phyloP scores from a whole-genome alignment of 306 rosid genomes.

The Rosa persica region DNA sequence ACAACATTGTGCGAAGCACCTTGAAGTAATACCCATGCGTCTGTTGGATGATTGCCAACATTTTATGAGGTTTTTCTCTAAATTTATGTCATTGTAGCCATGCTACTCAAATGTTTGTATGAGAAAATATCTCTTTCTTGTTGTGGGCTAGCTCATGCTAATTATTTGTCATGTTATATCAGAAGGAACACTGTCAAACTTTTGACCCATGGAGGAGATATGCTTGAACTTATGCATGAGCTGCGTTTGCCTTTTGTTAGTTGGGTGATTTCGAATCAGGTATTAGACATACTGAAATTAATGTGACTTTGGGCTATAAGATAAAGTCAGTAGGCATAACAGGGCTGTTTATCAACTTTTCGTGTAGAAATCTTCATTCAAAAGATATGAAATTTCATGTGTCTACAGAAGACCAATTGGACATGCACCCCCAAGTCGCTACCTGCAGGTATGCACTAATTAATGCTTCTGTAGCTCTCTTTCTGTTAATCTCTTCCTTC shows the following conservation, averaged over 20 bases:
- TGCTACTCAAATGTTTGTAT: slow-evolving; percentile 14
- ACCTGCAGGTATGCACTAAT: slow-evolving; percentile 71
- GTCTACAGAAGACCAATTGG: slow-evolving; percentile 93
- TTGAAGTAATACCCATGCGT: slow-evolving; percentile 66
- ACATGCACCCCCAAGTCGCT: slow-evolving; percentile 87
- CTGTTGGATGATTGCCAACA: slow-evolving; percentile 73
- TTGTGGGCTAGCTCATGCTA: slow-evolving; percentile 26
- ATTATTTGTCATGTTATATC: slow-evolving; percentile 30
- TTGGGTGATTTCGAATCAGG: slow-evolving; percentile 83
- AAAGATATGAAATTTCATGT: slow-evolving; percentile 74
- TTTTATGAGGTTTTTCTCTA: slow-evolving; percentile 62
- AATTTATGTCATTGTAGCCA: slow-evolving; percentile 22
- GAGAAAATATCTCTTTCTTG: background rate
- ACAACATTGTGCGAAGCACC: slow-evolving; percentile 83
- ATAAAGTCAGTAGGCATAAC: slow-evolving; percentile 1
- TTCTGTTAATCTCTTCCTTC: background rate
- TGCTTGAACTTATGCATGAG: slow-evolving; percentile 91
- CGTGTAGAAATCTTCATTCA: slow-evolving; percentile 77
- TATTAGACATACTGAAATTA: slow-evolving; percentile 21
- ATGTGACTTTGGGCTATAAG: background rate
- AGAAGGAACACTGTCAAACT: slow-evolving; percentile 88
- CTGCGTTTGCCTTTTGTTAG: slow-evolving; percentile 81
- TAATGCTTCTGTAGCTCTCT: slow-evolving; percentile 8
- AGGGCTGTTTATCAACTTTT: background rate
- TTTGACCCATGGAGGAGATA: slow-evolving; percentile 89